Evolutionary conservation across 2,329 filamentous ascomycete genomes (phyloP).

Genomic region (Colletotrichum filicis): DNA sequence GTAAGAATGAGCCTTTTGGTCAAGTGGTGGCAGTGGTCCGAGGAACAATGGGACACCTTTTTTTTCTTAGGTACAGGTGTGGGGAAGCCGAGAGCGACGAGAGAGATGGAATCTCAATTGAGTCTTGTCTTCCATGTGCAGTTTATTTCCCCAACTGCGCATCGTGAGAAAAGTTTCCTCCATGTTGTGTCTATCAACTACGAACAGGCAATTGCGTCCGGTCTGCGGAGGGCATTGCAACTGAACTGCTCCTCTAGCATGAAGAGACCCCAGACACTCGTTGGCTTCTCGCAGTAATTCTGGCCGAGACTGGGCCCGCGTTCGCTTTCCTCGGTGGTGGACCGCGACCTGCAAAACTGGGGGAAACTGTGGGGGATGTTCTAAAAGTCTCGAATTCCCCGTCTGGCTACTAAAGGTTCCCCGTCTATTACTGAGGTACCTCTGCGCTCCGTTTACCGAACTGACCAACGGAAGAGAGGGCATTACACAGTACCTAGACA

Average conservation of each 20-base stretch:
- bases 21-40: slow-evolving; percentile 10
- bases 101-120: background rate
- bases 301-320: slow-evolving; percentile 29
- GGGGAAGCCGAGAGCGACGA: background rate
- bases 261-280: background rate
- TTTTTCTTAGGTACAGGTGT: background rate
- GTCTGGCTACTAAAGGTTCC: background rate
- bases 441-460: background rate
- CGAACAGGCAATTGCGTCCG: slow-evolving; percentile 7
- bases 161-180: background rate
- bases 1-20: slow-evolving; percentile 33
- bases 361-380: slow-evolving; percentile 30
- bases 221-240: slow-evolving; percentile 12
- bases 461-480: background rate
- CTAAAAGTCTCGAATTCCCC: slow-evolving; percentile 14
- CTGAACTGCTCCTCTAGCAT: background rate
- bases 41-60: slow-evolving; percentile 12
- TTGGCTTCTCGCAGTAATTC: slow-evolving; percentile 33
- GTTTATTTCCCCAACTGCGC: background rate
- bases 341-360: slow-evolving; percentile 30
- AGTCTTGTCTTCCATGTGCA: background rate
- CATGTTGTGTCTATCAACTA: background rate
- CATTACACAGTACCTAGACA: background rate
- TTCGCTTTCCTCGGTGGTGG: slow-evolving; percentile 32
- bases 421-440: background rate